A percentile compares a stretch with the other conserved stretches of the same genome.
phyloP scores from a whole-genome alignment of 1,284 basidiomycete genomes.

The Boletus mariae region DNA sequence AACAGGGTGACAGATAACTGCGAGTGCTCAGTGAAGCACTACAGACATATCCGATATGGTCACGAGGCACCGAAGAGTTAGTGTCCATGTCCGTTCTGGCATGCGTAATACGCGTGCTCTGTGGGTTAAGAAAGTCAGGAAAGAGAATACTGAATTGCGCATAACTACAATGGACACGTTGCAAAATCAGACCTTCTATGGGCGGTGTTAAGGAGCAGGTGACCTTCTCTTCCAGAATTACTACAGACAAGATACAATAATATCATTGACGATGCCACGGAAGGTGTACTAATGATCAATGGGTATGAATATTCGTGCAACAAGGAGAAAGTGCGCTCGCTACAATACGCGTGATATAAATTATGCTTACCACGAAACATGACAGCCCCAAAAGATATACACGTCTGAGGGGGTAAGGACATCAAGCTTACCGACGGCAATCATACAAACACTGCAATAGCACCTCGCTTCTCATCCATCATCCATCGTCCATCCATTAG shows the following conservation, averaged over 20 bases:
- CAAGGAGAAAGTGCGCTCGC: neutral
- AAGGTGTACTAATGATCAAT: too few relatives aligned
- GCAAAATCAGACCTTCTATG: constrained; percentile 19
- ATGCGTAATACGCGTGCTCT: constrained; percentile 28
- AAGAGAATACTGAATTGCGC: too few relatives aligned
- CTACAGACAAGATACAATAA: too few relatives aligned
- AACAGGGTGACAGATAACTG: constrained; percentile 19
- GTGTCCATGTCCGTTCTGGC: constrained; percentile 15
- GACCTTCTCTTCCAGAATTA: too few relatives aligned
- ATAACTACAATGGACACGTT: constrained; percentile 20
- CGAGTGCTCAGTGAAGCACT: constrained; percentile 1
- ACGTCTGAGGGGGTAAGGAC: neutral
- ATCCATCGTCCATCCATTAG: constrained; percentile 52
- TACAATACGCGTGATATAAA: constrained; percentile 20
- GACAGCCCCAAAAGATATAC: neutral
- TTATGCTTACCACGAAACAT: constrained; percentile 10
- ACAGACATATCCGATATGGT: constrained; percentile 15
- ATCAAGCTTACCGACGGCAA: constrained; percentile 1
- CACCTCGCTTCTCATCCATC: constrained; percentile 41
- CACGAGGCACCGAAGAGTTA: constrained; percentile 19
- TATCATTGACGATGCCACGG: too few relatives aligned
- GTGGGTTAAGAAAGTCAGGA: neutral
- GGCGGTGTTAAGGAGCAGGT: neutral
- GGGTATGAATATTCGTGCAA: too few relatives aligned
- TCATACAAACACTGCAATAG: constrained; percentile 48